phyloP scores from a whole-genome alignment of 768 basidiomycete species.

The Tephrocybe rancida region DNA sequence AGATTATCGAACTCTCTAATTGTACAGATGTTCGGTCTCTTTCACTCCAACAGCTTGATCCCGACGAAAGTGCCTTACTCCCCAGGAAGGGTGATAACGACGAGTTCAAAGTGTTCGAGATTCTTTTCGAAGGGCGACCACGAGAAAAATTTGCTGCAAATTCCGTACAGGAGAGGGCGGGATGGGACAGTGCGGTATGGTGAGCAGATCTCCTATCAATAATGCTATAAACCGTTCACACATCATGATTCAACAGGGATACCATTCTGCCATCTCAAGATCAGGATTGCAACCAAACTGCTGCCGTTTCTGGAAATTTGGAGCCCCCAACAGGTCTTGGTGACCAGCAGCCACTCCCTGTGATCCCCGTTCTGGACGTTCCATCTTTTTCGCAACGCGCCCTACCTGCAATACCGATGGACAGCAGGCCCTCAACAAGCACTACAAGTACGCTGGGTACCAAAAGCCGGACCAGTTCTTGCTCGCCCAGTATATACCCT shows the following conservation, averaged over 20 bases:
- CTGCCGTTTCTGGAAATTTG: background rate
- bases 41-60: constrained; percentile 38
- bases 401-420: constrained; percentile 31
- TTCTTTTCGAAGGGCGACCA: constrained; percentile 55
- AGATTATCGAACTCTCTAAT: constrained; percentile 47
- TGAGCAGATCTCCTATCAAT: constrained; percentile 29
- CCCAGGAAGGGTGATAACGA: constrained; percentile 34
- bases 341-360: background rate
- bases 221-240: background rate
- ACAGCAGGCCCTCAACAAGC: background rate
- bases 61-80: constrained; percentile 47
- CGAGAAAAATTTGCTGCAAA: constrained; percentile 64
- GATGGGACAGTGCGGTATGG: constrained; percentile 80
- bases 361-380: background rate
- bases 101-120: constrained; percentile 61
- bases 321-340: background rate
- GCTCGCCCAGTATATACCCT: constrained; percentile 25
- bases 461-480: constrained; percentile 6
- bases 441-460: background rate
- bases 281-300: background rate
- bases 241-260: constrained; percentile 47
- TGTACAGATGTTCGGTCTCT: constrained; percentile 72
- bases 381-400: constrained; percentile 30
- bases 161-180: constrained; percentile 64
- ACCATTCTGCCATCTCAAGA: constrained; percentile 45